A percentile compares a stretch with the other conserved stretches of the same genome.
These are phyloP conservation scores for Coemansia sp. DNA, from an alignment of 192 early-diverging fungal genomes.

Conservation along the genomic window DNA sequence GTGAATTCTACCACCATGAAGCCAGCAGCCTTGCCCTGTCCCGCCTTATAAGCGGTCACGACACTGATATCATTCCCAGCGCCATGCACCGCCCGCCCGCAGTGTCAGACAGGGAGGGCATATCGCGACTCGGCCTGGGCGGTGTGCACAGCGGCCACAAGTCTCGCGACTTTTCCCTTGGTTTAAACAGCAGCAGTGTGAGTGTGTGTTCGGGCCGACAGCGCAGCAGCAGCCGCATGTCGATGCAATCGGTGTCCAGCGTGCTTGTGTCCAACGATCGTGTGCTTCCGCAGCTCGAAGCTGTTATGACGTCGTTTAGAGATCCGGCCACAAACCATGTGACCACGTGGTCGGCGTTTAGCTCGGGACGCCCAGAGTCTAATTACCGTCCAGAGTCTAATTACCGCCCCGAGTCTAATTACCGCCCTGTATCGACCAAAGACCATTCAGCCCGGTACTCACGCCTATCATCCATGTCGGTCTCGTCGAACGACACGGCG, in stretches of 20 bases:
- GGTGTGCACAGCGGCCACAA: slow-evolving; percentile 6
- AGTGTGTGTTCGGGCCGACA: background rate
- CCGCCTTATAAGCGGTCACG: slow-evolving; percentile 7
- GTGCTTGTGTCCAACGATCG: slow-evolving; percentile 21
- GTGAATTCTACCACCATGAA: slow-evolving; percentile 36
- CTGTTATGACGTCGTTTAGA: slow-evolving; percentile 40
- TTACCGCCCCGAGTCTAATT: slow-evolving; percentile 2
- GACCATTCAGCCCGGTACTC: slow-evolving; percentile 17
- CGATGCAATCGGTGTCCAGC: slow-evolving; percentile 27
- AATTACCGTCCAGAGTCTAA: slow-evolving; percentile 6
- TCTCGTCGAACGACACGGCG: slow-evolving; percentile 48
- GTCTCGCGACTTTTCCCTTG: slow-evolving; percentile 12
- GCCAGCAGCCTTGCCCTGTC: slow-evolving; percentile 17
- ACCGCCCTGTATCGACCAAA: background rate
- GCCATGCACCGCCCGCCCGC: slow-evolving; percentile 12
- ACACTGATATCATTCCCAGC: slow-evolving; percentile 29
- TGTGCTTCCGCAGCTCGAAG: slow-evolving; percentile 32
- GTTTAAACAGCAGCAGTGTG: background rate
- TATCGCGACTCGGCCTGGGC: background rate
- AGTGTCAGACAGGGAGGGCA: background rate
- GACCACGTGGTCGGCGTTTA: slow-evolving; percentile 35
- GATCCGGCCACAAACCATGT: slow-evolving; percentile 35
- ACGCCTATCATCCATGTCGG: slow-evolving; percentile 40
- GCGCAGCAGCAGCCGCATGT: slow-evolving; percentile 21
- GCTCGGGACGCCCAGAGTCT: slow-evolving; percentile 6